A percentile compares a stretch with the other conserved stretches of the same genome.
phyloP scores from a whole-genome alignment of 768 basidiomycete genomes.

The Lentinula lateritia region DNA sequence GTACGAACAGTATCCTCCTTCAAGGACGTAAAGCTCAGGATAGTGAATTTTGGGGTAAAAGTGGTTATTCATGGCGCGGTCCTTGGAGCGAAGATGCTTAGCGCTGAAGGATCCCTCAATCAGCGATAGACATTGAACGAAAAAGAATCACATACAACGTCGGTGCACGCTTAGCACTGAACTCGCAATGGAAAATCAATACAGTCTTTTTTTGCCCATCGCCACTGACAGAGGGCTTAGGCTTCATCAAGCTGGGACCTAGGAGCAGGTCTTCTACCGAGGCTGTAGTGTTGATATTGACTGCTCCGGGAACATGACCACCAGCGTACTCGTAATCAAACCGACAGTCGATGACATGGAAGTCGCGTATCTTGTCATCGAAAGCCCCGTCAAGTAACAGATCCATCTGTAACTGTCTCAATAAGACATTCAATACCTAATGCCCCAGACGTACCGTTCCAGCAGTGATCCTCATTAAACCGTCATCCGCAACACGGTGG shows the following conservation, averaged over 20 bases:
- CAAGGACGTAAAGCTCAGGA: conserved; percentile 94
- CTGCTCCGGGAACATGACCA: conserved; percentile 87
- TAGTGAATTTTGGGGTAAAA: conserved; percentile 90
- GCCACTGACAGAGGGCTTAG: conserved; percentile 68
- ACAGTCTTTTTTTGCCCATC: conserved; percentile 73
- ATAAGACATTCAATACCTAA: conserved; percentile 8
- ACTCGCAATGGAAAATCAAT: conserved; percentile 97
- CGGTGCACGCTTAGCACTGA: conserved; percentile 91
- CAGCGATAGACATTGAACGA: neutral
- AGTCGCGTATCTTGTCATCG: conserved; percentile 57
- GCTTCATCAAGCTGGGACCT: conserved; percentile 45
- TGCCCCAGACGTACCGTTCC: conserved; percentile 57
- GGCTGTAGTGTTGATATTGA: conserved; percentile 82
- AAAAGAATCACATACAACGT: conserved; percentile 59
- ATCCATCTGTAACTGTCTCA: conserved; percentile 53
- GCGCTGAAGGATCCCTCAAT: conserved; percentile 47
- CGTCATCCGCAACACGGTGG: conserved; percentile 90
- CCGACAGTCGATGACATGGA: conserved; percentile 89
- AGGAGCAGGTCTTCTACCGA: conserved; percentile 82
- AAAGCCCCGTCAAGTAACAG: conserved; percentile 73
- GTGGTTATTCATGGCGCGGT: conserved; percentile 84
- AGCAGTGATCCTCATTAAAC: conserved; percentile 82
- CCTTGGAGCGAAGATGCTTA: conserved; percentile 86
- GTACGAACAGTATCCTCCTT: conserved; percentile 93
- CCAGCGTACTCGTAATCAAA: conserved; percentile 96